These are phyloP conservation scores for Paragyromitra xinjiangensis DNA, from an alignment of 495 filamentous ascomycete species.

Conservation along the genomic window DNA sequence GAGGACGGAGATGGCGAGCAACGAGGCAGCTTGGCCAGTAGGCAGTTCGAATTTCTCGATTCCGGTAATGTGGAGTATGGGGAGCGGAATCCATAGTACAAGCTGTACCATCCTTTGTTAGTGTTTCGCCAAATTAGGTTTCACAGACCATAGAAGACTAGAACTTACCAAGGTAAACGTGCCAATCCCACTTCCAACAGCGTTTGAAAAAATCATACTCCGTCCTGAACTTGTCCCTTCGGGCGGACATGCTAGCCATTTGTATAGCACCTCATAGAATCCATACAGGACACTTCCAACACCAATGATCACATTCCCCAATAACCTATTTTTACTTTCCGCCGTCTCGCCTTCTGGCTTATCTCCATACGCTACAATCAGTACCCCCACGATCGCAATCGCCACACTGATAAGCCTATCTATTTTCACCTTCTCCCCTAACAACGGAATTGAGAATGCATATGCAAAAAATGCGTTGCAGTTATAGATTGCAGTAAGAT, in stretches of 20 bases:
- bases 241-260: slow-evolving; percentile 88
- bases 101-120: slow-evolving; percentile 45
- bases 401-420: slow-evolving; percentile 85
- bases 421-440: slow-evolving; percentile 80
- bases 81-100: slow-evolving; percentile 92
- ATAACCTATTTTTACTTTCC: slow-evolving; percentile 64
- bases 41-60: slow-evolving; percentile 85
- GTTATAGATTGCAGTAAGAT: slow-evolving; percentile 98
- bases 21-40: slow-evolving; percentile 74
- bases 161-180: slow-evolving; percentile 71
- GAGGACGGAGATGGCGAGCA: slow-evolving; percentile 79
- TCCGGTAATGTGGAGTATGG: slow-evolving; percentile 78
- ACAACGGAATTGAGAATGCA: slow-evolving; percentile 86
- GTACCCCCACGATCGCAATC: slow-evolving; percentile 85
- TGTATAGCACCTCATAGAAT: slow-evolving; percentile 96
- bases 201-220: slow-evolving; percentile 91
- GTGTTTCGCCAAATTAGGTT: neutral
- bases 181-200: slow-evolving; percentile 86
- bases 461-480: slow-evolving; percentile 99
- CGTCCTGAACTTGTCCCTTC: slow-evolving; percentile 81
- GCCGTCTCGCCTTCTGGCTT: slow-evolving; percentile 60
- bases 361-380: slow-evolving; percentile 93
- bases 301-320: slow-evolving; percentile 92
- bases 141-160: neutral
- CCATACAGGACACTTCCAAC: slow-evolving; percentile 94